phyloP scores from a whole-genome alignment of 768 basidiomycete genomes.

The Phylloporus rhodoxanthus region DNA sequence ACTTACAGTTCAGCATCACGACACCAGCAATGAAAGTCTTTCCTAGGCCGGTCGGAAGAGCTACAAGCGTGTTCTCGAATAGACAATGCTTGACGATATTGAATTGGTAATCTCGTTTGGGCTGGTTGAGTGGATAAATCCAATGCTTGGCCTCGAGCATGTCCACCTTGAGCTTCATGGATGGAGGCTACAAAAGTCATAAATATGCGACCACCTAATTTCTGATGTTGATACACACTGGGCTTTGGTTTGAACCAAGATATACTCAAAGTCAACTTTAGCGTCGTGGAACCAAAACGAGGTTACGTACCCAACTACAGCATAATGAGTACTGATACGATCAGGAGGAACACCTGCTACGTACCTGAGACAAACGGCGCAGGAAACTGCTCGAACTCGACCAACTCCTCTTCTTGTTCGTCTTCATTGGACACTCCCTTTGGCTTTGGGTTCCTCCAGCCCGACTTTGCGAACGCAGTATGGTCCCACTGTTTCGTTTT shows the following conservation, averaged over 20 bases:
- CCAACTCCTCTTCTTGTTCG: slow-evolving; percentile 50
- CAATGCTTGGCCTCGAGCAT: slow-evolving; percentile 77
- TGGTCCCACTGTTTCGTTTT: slow-evolving; percentile 90
- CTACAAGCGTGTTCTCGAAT: slow-evolving; percentile 90
- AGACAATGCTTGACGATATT: slow-evolving; percentile 84
- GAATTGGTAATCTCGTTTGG: slow-evolving; percentile 89
- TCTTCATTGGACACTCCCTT: slow-evolving; percentile 44
- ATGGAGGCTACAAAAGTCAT: slow-evolving; percentile 44
- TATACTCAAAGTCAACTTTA: slow-evolving; percentile 3
- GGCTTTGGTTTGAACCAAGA: slow-evolving; percentile 18
- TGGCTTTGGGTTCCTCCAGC: slow-evolving; percentile 51
- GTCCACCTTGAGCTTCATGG: slow-evolving; percentile 76
- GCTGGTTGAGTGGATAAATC: slow-evolving; percentile 85
- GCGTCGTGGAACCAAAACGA: not conserved
- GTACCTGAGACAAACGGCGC: slow-evolving; percentile 67
- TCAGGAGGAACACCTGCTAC: slow-evolving; percentile 22
- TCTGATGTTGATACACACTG: slow-evolving; percentile 18
- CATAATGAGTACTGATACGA: slow-evolving; percentile 8
- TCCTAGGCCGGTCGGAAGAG: slow-evolving; percentile 91
- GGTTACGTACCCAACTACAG: slow-evolving; percentile 48
- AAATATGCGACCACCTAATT: not conserved
- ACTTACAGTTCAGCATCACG: slow-evolving; percentile 88
- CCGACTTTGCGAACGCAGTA: slow-evolving; percentile 79
- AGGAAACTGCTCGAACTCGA: slow-evolving; percentile 82
- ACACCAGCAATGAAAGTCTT: slow-evolving; percentile 98